Evolutionary conservation across 1,284 basidiomycete species (phyloP), one percentile per base, ranked within the genome.

Genomic region (Spongiforma sp.): DNA sequence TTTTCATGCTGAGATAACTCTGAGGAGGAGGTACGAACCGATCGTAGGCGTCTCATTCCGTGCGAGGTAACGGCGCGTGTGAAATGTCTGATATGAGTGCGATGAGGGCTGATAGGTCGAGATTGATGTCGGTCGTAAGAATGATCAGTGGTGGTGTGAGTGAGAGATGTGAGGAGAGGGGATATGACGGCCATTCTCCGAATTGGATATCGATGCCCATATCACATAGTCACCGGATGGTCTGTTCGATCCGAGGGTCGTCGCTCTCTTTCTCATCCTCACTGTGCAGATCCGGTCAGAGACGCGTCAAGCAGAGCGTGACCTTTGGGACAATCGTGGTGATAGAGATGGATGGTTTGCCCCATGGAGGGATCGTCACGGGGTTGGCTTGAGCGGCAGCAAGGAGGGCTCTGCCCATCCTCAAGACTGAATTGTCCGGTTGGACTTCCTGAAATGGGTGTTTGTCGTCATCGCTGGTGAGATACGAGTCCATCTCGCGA

Each of bases 51-150:
- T 88, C 89, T 30, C 84, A 84, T 1, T 81, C 70, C 1, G 83
- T 82, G 0, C 62, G 53, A 0, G 93, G 93, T 0, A 94, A 79
- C 0, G 85, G 81, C 1, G 90, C 82, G 74, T 95, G 93, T 0
- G 93, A 88, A 48, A 94, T 85, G 69, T 95, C 93, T 7, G 92
- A 93, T 37, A 93, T 86, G 32, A 96, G 83, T 1, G 93, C 93
- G 66, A 95, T 91, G 58, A 95, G 84, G 1, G 90, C 82, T 0
- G 93, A 94, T 12, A 95, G 82, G 74, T 95, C 94, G 48, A 95
- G 82, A 69, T 94, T 94, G 75, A 95, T 81, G 54, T 81, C 79
- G 5, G 73, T 67, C 0, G 88, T 89, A 0, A 92, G 89, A 24
- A 76, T 59, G 14, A 84, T 65, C 14, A 5, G 14, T 34, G n/a